Evolutionary conservation across 345 rosid species (phyloP).

Genomic region (Syzygium oleosum): DNA sequence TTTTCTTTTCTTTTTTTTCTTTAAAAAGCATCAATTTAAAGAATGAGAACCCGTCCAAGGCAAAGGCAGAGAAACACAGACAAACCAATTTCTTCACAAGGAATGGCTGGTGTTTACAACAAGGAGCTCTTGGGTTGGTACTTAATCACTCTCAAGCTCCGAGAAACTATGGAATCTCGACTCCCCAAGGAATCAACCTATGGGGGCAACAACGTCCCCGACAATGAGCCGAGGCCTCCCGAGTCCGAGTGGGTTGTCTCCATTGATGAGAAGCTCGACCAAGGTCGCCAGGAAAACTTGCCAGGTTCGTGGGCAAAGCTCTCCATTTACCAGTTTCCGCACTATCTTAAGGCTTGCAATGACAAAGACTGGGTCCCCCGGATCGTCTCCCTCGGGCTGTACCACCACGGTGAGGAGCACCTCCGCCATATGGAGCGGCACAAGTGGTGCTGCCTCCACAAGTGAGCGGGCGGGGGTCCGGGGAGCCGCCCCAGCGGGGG

Average conservation of each 20-base stretch:
- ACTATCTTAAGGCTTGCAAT: slow-evolving; percentile 47
- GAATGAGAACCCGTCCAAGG: neutral
- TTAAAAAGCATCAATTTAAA: neutral
- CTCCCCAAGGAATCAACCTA: slow-evolving; percentile 11
- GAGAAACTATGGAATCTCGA: slow-evolving; percentile 31
- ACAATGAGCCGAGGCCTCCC: neutral
- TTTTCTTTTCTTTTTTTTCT: neutral
- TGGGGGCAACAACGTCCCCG: fast-evolving
- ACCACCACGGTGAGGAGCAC: slow-evolving; percentile 57
- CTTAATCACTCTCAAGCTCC: neutral
- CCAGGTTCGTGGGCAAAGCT: slow-evolving; percentile 45
- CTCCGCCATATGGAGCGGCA: slow-evolving; percentile 65
- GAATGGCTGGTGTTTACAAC: slow-evolving; percentile 52
- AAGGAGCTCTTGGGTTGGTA: slow-evolving; percentile 59
- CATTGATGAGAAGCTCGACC: slow-evolving; percentile 42
- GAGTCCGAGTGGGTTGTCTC: slow-evolving; percentile 56
- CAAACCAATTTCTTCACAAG: neutral
- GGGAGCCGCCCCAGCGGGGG: no score
- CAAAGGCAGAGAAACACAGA: neutral
- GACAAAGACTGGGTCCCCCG: slow-evolving; percentile 68
- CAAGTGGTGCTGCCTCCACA: slow-evolving; percentile 67
- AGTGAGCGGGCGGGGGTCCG: no score
- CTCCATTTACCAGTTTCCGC: slow-evolving; percentile 46
- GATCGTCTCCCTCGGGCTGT: slow-evolving; percentile 70
- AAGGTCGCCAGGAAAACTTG: slow-evolving; percentile 34